phyloP scores from a whole-genome alignment of 2,329 filamentous ascomycete species.

The Apiospora saccharicola region DNA sequence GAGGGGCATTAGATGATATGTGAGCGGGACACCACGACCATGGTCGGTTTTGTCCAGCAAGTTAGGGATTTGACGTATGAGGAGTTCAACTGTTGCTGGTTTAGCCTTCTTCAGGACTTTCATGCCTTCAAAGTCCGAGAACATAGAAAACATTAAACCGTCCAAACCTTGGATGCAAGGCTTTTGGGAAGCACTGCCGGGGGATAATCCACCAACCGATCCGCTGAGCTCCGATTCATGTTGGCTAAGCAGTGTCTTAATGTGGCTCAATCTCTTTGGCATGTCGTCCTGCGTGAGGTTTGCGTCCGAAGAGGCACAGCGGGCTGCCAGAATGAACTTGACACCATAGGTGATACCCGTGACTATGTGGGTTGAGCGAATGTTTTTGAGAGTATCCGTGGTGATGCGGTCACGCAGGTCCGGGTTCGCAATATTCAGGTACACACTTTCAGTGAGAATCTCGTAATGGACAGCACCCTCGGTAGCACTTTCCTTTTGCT shows the following conservation, averaged over 20 bases:
- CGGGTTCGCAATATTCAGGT: background rate
- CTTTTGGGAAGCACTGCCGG: background rate
- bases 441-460: background rate
- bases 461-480: background rate
- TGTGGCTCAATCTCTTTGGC: background rate
- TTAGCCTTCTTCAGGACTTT: background rate
- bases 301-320: background rate
- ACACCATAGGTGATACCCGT: background rate
- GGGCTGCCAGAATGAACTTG: background rate
- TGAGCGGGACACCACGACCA: background rate
- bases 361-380: background rate
- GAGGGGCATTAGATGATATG: background rate
- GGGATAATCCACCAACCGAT: background rate
- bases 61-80: background rate
- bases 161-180: background rate
- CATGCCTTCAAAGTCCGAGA: background rate
- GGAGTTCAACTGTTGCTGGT: background rate
- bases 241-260: background rate
- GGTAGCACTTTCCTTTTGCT: accelerated
- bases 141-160: background rate
- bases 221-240: background rate
- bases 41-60: background rate
- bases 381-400: background rate
- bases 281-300: background rate
- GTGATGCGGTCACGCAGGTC: background rate